A percentile compares a stretch with the other conserved stretches of the same genome.
Evolutionary conservation across 495 filamentous ascomycete species (phyloP).

Genomic region (Neurospora sp.): DNA sequence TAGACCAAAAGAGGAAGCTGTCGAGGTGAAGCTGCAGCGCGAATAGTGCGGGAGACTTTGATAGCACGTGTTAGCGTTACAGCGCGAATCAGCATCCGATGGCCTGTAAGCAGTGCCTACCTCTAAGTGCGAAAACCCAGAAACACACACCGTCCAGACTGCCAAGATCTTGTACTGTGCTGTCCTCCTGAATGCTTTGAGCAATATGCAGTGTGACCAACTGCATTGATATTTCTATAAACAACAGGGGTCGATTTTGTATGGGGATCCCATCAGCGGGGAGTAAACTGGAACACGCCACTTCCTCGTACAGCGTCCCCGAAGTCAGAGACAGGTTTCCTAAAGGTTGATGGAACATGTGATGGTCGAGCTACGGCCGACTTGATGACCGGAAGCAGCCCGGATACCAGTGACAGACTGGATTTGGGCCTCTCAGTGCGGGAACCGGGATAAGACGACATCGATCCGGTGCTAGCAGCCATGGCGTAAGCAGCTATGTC

Average conservation of each 20-base stretch:
- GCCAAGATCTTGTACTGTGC: too few relatives aligned
- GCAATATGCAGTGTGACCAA: too few relatives aligned
- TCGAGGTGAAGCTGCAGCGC: not conserved
- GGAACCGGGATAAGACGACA: not conserved
- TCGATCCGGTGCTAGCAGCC: not conserved
- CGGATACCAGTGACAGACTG: not conserved
- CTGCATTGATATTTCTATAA: too few relatives aligned
- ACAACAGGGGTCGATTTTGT: too few relatives aligned
- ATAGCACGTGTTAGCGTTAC: not conserved
- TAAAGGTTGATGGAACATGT: not conserved
- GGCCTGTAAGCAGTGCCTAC: not conserved
- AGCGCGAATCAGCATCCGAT: not conserved
- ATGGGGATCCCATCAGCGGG: too few relatives aligned
- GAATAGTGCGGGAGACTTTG: not conserved
- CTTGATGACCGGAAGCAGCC: not conserved
- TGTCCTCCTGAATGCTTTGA: too few relatives aligned
- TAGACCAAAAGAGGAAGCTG: not conserved
- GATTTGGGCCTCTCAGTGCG: not conserved
- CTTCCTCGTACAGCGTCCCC: not conserved
- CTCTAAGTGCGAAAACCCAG: not conserved
- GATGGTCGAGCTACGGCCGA: not conserved
- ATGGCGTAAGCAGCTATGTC: not conserved
- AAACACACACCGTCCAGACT: not conserved
- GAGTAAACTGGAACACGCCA: too few relatives aligned
- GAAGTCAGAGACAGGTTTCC: not conserved